Base-by-base conservation (phyloP, 1,284 basidiomycete species). In the Cystobasidium slooffiae region DNA sequence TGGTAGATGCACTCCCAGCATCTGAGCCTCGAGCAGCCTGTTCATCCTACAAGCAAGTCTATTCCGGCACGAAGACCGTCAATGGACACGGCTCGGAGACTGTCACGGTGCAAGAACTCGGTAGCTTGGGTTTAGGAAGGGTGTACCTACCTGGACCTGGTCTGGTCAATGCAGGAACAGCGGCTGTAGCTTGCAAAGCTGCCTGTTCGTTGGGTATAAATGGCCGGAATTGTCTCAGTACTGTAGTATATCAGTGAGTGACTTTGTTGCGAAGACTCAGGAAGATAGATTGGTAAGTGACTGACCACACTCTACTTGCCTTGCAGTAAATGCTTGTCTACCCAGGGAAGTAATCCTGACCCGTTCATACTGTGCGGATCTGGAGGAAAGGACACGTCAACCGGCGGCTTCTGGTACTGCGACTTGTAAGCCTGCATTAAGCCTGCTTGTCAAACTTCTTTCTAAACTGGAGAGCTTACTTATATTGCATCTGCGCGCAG, bases 331-430 rank as follows among this genome's bases (percentile, higher is more conserved):
- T 55, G 65, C 46, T 52, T 31, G 31, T 31, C 37, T 24, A 51
- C 16, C 31, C 16, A n/a, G 22, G 24, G 49, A n/a, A n/a, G 18
- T 31, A 37, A 62, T 39, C 63, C 31, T 31, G 31, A 31, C 31
- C 31, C 63, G 3, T 65, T 65, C 46, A 65, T 49, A 18, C 43
- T 22, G 5, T 65, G 63, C 20, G 65, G 65, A 37, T 49, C 47
- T 18, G 51, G 20, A 20, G 43, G 58, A 16, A 16, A 10, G 16
- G 39, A 37, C 31, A 46, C 65, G 1, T 22, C 22, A 24, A 68
- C 65, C 12, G 65, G 49, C 39, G 65, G 65, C 1, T 68, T 55
- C 52, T 68, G 65, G 65, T 68, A 68, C 16, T 68, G 65, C 22
- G 65, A 68, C 52, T 68, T 68, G 65, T 68, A 24, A 22, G 62